Base-by-base conservation (phyloP, 192 early-diverging fungal species). In the Thamnidium elegans region DNA sequence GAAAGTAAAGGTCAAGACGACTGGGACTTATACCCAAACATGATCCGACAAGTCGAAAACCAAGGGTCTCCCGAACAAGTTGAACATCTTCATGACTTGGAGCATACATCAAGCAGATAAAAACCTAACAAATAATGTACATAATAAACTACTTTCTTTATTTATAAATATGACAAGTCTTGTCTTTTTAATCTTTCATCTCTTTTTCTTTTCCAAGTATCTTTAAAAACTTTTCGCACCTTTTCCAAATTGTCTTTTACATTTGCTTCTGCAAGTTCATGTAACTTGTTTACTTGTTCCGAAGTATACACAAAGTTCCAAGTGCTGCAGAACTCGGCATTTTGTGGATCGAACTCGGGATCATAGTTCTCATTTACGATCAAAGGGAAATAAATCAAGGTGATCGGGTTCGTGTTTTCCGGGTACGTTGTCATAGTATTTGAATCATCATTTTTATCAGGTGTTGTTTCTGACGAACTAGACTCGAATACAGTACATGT, bases 261-360 rank as follows among this genome's bases (percentile, higher is more conserved):
- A 36, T 86, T 84, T 20, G 71, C 66, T 58, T 83, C 78, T 1
- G 84, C 79, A 19, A 89, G 74, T 9, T 81, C 78, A 21, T 80
- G 76, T 26, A 89, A 67, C 42, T 79, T 62, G 52, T 81, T 72
- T 14, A 91, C 79, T 66, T 91, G 86, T 48, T 84, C 85, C 20
- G 74, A 59, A 17, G 76, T 86, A 67, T 87, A 84, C 63, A 79
- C 76, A 73, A 86, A 86, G 65, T 91, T 91, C 39, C 79, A 86
- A 0, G 88, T 89, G 7, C 78, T 79, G 39, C 81, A 84, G 51
- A 89, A 88, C 36, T 80, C 78, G 3, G 79, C 84, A 1, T 67
- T 81, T 63, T 72, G 76, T 2, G 89, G 89, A 66, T 86, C 80
- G 78, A 89, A 89, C 1, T 73, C 73, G 6, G 75, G 46, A 15